phyloP scores from a whole-genome alignment of 306 rosid species.

The Aeschynomene evenia region DNA sequence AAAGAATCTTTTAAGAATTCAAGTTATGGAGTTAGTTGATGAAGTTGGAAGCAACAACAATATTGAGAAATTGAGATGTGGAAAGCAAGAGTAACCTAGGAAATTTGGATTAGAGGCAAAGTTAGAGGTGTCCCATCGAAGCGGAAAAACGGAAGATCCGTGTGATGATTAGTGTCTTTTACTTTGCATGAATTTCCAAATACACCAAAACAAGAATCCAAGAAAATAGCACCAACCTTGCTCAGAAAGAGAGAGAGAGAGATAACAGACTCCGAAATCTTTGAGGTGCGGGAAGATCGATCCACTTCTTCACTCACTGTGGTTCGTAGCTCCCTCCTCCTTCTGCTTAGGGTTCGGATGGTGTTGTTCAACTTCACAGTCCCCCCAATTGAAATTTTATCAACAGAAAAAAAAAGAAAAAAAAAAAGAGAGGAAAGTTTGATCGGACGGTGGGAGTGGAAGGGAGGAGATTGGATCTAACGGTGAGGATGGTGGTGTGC shows the following conservation, averaged over 20 bases:
- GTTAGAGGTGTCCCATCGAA: conserved; percentile 3
- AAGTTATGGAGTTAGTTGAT: not conserved
- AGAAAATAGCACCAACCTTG: conserved; percentile 37
- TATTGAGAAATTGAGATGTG: not conserved
- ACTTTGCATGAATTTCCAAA: conserved; percentile 10
- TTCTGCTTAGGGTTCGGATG: not conserved
- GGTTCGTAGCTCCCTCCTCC: not conserved
- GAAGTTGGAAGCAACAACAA: not conserved
- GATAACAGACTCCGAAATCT: not conserved
- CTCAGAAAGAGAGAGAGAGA: not conserved
- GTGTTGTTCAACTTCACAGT: too few species aligned
- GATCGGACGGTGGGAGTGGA: conserved; percentile 51
- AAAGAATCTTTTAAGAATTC: not conserved
- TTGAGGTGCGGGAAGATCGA: not conserved
- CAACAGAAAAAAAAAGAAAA: too few species aligned
- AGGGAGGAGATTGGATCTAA: conserved; percentile 51
- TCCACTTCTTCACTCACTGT: not conserved
- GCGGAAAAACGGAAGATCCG: conserved; percentile 11
- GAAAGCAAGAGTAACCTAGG: not conserved
- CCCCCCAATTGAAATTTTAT: not conserved
- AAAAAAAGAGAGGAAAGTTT: not conserved
- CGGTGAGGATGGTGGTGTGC: conserved; percentile 46
- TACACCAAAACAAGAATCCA: conserved; percentile 31
- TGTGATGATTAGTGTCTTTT: not conserved
- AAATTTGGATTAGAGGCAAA: not conserved